Evolutionary conservation across 2,329 filamentous ascomycete species (phyloP), one percentile per base, ranked within the genome.

Genomic region (Hymenotorrendiella dingleyae): DNA sequence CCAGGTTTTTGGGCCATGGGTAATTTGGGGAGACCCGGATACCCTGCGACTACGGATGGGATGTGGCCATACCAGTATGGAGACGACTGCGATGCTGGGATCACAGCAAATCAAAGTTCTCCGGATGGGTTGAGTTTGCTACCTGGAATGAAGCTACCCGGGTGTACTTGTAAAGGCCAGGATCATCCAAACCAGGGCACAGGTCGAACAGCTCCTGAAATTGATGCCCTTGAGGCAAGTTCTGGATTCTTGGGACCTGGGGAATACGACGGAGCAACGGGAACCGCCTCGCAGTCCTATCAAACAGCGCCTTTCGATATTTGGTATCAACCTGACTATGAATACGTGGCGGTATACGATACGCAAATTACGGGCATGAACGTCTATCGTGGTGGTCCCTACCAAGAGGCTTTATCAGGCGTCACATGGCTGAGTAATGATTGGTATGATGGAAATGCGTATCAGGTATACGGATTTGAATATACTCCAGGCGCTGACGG

Each of bases 1-100:
- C 82, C 82, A 30, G 82, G 82, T 62, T 83, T 85, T 62, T 86
- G 82, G 82, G 71, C 80, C 0, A 84, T 86, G 79, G 82, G 82
- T 4, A 86, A 86, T 55, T 69, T 86, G 17, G 82, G 77, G 27
- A 72, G 82, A 50, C 78, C 82, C 20, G 82, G 82, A 10, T 84
- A 84, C 61, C 71, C 78, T 23, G 76, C 80, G 8, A 84, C 81
- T 1, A 86, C 81, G 0, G 82, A 86, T 48, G 82, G 82, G 4
- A 69, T 84, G 61, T 86, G 82, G 82, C 82, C 82, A 0, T 86
- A 86, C 65, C 84, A 78, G 52, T 86, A 86, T 57, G 70, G 78
- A 51, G 73, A 85, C 53, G 63, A 72, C 32, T 86, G 83, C 55
- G 83, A 86, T 60, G 70, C 72, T 19, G 82, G 83, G 20, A 86